Base-by-base conservation (phyloP, 2,329 filamentous ascomycete genomes). In the Orbilia blumenaviensis region DNA sequence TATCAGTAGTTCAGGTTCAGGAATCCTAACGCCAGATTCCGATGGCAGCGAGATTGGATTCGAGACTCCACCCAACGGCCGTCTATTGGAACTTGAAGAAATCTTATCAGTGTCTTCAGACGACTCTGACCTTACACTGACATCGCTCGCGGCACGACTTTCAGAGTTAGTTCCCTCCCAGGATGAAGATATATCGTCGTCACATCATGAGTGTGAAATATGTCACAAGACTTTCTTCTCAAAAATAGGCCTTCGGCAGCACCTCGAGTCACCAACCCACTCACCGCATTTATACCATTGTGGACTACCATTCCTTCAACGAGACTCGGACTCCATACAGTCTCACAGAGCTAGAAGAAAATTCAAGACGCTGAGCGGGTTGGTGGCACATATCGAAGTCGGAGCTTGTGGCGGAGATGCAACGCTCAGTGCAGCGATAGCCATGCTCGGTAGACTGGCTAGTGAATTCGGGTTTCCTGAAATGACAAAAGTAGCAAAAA, bases 201-300 rank as follows among this genome's bases (percentile, higher is more conserved):
- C n/a, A n/a, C n/a, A n/a, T 6, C 1, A 41, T 6, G 12, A n/a
- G 6, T 41, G 36, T 6, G 36, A 16, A n/a, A 41, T 41, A 6
- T 41, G 36, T 6, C 12, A n/a, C 12, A 41, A 6, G 36, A 16
- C 6, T 41, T 41, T 41, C 23, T 56, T 56, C 25, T 8, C 14
- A 7, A 32, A 1, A 27, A 2, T 1, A 1, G 21, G 25, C 9
- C 6, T 34, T 32, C 25, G 4, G 3, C 50, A 56, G n/a, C 50
- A 56, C 14, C 23, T 56, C 3, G 21, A 9, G 6, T 56, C 50
- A 3, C 7, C 50, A 12, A 32, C 16, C 21, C 50, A 56, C 14
- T 56, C 25, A 18, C 50, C 50, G 21, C 14, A 56, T 32, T 9
- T 56, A 27, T 56, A 56, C 27, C 50, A 56, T 14, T 56, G 50